These are phyloP conservation scores for Colletotrichum shisoi DNA, from an alignment of 2,329 filamentous ascomycete genomes.

Conservation along the genomic window DNA sequence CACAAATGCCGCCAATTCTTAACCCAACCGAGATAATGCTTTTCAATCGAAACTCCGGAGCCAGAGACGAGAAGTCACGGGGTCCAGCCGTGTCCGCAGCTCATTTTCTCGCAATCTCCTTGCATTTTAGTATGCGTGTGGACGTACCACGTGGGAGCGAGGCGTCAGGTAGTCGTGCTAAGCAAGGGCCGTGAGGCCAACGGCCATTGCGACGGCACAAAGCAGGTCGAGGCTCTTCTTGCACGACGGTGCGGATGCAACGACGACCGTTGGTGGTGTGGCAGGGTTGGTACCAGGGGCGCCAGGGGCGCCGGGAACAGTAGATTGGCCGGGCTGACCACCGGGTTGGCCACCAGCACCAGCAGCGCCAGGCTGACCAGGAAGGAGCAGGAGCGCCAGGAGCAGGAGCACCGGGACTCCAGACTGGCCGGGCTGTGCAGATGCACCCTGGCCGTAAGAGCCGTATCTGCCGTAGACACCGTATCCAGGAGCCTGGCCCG, in stretches of 20 bases:
- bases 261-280: constrained; percentile 22
- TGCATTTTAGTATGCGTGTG: background rate
- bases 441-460: no score
- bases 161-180: background rate
- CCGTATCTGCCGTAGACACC: no score
- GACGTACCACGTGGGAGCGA: background rate
- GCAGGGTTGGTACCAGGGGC: constrained; percentile 3
- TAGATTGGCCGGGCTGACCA: background rate
- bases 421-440: no score
- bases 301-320: background rate
- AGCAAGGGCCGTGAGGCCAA: constrained; percentile 35
- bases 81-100: background rate
- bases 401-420: no score
- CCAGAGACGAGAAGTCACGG: background rate
- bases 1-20: constrained; percentile 33
- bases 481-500: no score
- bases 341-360: background rate
- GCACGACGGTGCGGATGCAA: constrained; percentile 41
- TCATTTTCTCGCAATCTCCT: background rate
- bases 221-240: constrained; percentile 44
- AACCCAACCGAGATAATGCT: constrained; percentile 8
- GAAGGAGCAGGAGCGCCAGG: no score
- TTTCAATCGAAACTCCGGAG: constrained; percentile 5
- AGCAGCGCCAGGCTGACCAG: constrained; percentile 9
- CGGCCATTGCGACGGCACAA: constrained; percentile 44